phyloP scores from a whole-genome alignment of 1,284 basidiomycete genomes.

The Tilletia walkeri region DNA sequence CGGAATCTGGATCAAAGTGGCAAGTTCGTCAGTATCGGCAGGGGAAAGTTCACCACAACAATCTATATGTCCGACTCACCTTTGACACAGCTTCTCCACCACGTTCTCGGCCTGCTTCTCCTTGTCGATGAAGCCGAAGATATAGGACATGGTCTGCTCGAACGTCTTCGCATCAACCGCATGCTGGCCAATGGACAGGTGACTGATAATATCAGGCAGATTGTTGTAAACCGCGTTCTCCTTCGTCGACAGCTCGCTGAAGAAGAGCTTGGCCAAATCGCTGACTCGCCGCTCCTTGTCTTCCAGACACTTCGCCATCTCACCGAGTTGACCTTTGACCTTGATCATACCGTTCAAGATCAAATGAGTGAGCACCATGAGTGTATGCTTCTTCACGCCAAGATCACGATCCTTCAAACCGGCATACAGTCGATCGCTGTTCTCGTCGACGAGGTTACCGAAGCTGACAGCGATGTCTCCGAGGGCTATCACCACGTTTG shows the following conservation, averaged over 20 bases:
- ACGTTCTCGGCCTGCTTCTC: constrained; percentile 56
- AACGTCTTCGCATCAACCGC: constrained; percentile 90
- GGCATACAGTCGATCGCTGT: constrained; percentile 90
- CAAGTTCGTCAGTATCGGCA: background rate
- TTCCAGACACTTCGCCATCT: constrained; percentile 98
- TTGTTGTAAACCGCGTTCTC: constrained; percentile 99
- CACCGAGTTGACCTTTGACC: constrained; percentile 96
- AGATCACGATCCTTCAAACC: constrained; percentile 82
- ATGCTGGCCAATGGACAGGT: constrained; percentile 87
- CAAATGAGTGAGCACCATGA: constrained; percentile 96
- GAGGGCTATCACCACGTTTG: constrained; percentile 94
- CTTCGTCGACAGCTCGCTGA: constrained; percentile 88
- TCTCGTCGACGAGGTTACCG: constrained; percentile 93
- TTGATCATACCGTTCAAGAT: constrained; percentile 99
- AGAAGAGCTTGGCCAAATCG: constrained; percentile 94
- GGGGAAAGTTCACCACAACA: background rate
- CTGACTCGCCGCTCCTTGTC: constrained; percentile 84
- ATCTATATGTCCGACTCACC: constrained; percentile 20
- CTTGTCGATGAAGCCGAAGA: constrained; percentile 97
- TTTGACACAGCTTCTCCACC: constrained; percentile 55
- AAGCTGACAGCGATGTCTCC: constrained; percentile 97
- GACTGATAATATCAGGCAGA: constrained; percentile 66
- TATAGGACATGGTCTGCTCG: constrained; percentile 88
- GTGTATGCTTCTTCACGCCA: constrained; percentile 95
- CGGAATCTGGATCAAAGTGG: constrained; percentile 70